Evolutionary conservation across 371 early-diverging fungal genomes (phyloP).

Genomic region (Mucor indicus): DNA sequence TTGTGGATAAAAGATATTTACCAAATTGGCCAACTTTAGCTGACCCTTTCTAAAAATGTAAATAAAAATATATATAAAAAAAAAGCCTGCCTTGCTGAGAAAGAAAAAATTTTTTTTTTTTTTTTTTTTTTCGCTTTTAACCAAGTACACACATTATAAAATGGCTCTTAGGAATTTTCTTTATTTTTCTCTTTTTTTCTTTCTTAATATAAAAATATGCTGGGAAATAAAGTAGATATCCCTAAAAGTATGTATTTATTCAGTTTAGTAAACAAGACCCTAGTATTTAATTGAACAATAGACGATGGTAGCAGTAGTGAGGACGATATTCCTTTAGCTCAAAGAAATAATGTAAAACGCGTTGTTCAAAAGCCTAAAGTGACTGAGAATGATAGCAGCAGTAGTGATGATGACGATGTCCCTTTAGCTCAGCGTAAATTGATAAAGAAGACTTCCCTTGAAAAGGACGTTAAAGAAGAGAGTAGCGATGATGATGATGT

Average conservation of each 20-base stretch:
- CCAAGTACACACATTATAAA: no score
- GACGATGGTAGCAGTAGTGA: slow-evolving; percentile 16
- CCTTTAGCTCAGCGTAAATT: slow-evolving; percentile 8
- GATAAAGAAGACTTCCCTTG: no score
- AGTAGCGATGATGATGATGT: slow-evolving; percentile 33
- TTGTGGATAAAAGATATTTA: slow-evolving; percentile 60
- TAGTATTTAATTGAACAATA: background rate
- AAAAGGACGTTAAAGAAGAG: slow-evolving; percentile 5
- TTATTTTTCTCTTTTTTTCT: background rate
- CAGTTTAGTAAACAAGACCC: background rate
- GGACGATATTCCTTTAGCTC: slow-evolving; percentile 38
- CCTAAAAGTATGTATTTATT: background rate
- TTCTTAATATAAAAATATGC: background rate
- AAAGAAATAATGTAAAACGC: slow-evolving; percentile 6
- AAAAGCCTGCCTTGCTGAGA: background rate
- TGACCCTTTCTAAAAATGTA: slow-evolving; percentile 17
- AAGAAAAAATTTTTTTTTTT: slow-evolving; percentile 3
- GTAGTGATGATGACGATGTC: slow-evolving; percentile 12
- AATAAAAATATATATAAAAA: background rate
- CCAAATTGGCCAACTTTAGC: slow-evolving; percentile 79
- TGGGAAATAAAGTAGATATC: background rate
- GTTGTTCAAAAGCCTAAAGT: background rate
- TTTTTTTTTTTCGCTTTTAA: background rate
- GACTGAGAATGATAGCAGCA: background rate
- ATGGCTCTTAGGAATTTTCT: no score